phyloP scores from a whole-genome alignment of 139 green algal genomes.

The Tetradesmus obliquus region DNA sequence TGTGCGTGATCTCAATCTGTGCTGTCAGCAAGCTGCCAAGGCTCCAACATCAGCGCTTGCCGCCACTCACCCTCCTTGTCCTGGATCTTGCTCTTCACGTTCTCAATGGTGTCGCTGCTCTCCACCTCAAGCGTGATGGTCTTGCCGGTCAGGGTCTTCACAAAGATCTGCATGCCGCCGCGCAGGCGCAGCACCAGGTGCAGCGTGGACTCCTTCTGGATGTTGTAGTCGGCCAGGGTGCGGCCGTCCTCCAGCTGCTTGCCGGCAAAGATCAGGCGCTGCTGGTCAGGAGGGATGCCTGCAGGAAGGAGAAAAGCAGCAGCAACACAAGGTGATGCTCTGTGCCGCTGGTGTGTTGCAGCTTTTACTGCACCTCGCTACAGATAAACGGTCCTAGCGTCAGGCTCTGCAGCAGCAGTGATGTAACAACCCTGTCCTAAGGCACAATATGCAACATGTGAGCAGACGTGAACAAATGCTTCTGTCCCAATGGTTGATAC shows the following conservation, averaged over 20 bases:
- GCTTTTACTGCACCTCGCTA: no score
- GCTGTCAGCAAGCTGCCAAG: no score
- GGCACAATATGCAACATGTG: no score
- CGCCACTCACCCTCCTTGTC: constrained; percentile 91
- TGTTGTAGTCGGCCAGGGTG: constrained; percentile 95
- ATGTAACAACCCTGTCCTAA: no score
- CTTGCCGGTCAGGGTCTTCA: constrained; percentile 94
- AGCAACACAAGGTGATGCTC: no score
- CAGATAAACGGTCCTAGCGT: no score
- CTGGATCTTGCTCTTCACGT: constrained; percentile 97
- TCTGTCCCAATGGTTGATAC: no score
- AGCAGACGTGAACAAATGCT: no score
- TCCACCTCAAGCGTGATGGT: no score
- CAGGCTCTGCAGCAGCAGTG: no score
- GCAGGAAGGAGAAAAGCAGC: neutral
- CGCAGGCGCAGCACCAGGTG: constrained; percentile 77
- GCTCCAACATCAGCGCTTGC: neutral
- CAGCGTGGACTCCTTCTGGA: constrained; percentile 91
- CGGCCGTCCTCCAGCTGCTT: constrained; percentile 96
- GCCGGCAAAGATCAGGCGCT: constrained; percentile 95
- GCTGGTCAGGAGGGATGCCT: constrained; percentile 94
- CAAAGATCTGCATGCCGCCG: constrained; percentile 93
- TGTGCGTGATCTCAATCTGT: no score
- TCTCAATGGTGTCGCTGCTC: constrained; percentile 89
- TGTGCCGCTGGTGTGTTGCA: no score